A percentile compares a stretch with the other conserved stretches of the same genome.
Evolutionary conservation across 2,329 filamentous ascomycete genomes (phyloP).

Genomic region (Magnaporthiopsis incrustans): DNA sequence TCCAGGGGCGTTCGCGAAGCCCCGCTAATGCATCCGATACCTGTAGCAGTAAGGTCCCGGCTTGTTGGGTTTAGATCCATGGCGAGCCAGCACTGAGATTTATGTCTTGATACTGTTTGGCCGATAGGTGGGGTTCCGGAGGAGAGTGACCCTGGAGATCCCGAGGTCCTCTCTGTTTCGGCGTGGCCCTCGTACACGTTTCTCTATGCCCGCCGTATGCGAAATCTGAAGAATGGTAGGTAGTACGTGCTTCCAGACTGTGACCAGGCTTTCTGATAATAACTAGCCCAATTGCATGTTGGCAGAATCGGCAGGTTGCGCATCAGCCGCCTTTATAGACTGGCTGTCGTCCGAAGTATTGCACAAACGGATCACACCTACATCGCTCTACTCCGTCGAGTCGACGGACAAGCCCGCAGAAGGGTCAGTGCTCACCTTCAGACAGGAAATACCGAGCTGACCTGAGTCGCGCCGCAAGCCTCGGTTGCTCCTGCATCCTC

Average conservation of each 20-base stretch:
- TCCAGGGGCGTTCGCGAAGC: constrained; percentile 34
- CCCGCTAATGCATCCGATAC: constrained; percentile 38
- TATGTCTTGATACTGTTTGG: constrained; percentile 55
- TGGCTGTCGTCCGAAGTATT: not conserved
- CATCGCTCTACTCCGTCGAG: not conserved
- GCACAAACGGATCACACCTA: not conserved
- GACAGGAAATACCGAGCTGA: not conserved
- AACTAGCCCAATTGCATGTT: not conserved
- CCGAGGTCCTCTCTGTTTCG: constrained; percentile 21
- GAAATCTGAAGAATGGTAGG: not conserved
- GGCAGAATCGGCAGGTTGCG: not conserved
- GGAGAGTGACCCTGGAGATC: constrained; percentile 38
- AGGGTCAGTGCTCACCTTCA: not conserved
- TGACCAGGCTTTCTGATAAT: not conserved
- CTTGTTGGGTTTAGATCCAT: constrained; percentile 20
- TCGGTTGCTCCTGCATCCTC: not conserved
- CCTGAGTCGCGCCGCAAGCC: not conserved
- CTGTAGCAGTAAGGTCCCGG: constrained; percentile 52
- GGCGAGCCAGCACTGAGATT: constrained; percentile 52
- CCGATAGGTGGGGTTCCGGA: constrained; percentile 52
- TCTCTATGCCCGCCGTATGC: not conserved
- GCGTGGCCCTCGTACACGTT: not conserved
- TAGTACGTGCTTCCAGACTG: not conserved
- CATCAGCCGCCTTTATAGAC: no score
- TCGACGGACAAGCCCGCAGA: not conserved